Conservation (phyloP, 306 rosid species). For the Corylus americana region DNA sequence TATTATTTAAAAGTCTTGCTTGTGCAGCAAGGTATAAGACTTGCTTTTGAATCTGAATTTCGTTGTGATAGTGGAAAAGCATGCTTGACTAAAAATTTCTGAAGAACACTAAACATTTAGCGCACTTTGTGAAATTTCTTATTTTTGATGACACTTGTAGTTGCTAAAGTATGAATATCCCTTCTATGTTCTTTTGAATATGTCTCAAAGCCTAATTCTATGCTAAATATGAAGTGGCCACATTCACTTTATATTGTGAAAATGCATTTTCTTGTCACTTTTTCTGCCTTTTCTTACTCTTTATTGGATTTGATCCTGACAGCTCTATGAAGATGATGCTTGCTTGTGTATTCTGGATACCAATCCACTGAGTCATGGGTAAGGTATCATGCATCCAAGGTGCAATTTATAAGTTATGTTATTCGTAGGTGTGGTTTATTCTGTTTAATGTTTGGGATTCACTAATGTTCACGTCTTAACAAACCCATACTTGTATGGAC, state of each 20-base stretch:
- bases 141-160: not conserved
- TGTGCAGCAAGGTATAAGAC: not conserved
- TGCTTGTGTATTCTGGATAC: slow-evolving; percentile 89
- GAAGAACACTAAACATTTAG: not conserved
- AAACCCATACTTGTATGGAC: not conserved
- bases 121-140: no score
- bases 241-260: not conserved
- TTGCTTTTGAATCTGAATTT: not conserved
- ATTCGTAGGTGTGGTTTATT: slow-evolving; percentile 13
- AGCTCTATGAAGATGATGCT: slow-evolving; percentile 85
- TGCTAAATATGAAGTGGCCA: slow-evolving; percentile 2
- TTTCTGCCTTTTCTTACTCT: slow-evolving; percentile 22
- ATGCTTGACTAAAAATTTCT: not conserved
- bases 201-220: not conserved
- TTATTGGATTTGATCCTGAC: slow-evolving; percentile 32
- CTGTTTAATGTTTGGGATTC: slow-evolving; percentile 16
- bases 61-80: not conserved
- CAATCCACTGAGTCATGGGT: slow-evolving; percentile 92
- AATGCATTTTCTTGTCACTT: slow-evolving; percentile 19
- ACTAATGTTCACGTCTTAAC: not conserved
- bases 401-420: slow-evolving; percentile 10
- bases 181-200: not conserved
- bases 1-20: not conserved
- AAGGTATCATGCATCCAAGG: slow-evolving; percentile 65
- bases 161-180: not conserved